Evolutionary conservation across 2,329 filamentous ascomycete species (phyloP).

Genomic region (Fusarium pilosicola): DNA sequence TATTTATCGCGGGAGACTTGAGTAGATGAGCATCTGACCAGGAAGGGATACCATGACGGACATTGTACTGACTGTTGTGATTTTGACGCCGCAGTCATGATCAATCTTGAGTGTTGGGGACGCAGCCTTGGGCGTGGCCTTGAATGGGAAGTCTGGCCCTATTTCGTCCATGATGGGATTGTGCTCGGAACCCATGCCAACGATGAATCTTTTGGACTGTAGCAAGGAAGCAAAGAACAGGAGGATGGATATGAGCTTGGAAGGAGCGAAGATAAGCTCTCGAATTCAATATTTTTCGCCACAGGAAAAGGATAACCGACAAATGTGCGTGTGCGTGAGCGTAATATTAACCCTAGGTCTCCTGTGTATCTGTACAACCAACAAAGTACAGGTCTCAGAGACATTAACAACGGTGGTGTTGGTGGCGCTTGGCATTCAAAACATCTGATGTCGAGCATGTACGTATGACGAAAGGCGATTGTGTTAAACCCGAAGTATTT

Average conservation of each 20-base stretch:
- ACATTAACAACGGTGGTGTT: too few relatives aligned
- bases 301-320: too few relatives aligned
- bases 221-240: not conserved
- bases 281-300: too few relatives aligned
- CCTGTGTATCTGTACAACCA: too few relatives aligned
- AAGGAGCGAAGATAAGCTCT: not conserved
- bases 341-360: too few relatives aligned
- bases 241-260: not conserved
- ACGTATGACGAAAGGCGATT: too few relatives aligned
- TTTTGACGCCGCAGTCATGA: slow-evolving; percentile 10
- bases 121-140: not conserved
- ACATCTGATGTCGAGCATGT: too few relatives aligned
- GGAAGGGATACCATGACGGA: not conserved
- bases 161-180: slow-evolving; percentile 5
- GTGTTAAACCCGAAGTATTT: too few relatives aligned
- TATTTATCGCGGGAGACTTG: slow-evolving; percentile 5
- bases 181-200: not conserved
- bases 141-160: slow-evolving; percentile 4
- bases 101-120: slow-evolving; percentile 5
- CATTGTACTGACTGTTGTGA: slow-evolving; percentile 3
- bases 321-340: too few relatives aligned
- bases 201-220: not conserved
- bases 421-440: too few relatives aligned
- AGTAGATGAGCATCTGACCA: not conserved
- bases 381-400: too few relatives aligned